phyloP scores from a whole-genome alignment of 768 basidiomycete genomes.

The Phanerochaete carnosa region DNA sequence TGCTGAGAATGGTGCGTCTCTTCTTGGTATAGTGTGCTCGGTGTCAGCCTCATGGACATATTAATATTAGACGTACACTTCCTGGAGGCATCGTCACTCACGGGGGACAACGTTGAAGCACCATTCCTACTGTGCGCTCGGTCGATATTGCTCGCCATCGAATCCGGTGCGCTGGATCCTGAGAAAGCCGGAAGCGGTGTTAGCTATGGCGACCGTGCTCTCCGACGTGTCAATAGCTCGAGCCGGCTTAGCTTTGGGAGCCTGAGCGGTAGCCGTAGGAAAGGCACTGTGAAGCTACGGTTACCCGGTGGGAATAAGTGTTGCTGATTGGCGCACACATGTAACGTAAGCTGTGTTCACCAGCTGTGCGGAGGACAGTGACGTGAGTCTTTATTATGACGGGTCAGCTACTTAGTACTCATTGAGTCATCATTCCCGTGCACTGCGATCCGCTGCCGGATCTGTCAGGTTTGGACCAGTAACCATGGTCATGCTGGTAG shows the following conservation, averaged over 20 bases:
- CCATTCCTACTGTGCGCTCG: conserved; percentile 88
- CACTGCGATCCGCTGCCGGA: not conserved
- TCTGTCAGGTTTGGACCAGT: not conserved
- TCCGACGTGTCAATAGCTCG: conserved; percentile 89
- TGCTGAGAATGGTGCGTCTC: conserved; percentile 77
- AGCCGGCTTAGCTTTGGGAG: conserved; percentile 86
- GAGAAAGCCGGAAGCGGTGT: conserved; percentile 95
- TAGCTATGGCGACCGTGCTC: conserved; percentile 91
- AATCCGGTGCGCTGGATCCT: conserved; percentile 87
- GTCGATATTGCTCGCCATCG: conserved; percentile 85
- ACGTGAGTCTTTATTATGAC: not conserved
- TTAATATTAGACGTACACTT: conserved; percentile 76
- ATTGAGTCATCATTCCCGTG: not conserved
- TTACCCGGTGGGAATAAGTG: conserved; percentile 50
- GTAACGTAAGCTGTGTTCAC: not conserved
- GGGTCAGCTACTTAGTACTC: not conserved
- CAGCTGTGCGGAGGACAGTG: not conserved
- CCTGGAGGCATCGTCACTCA: conserved; percentile 88
- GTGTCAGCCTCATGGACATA: conserved; percentile 1
- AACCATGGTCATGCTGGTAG: not conserved
- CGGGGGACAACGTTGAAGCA: conserved; percentile 91
- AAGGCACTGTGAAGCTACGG: conserved; percentile 55
- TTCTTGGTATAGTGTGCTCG: not conserved
- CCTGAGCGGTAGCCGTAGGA: conserved; percentile 63
- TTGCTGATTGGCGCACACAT: conserved; percentile 42